Evolutionary conservation across 495 filamentous ascomycete genomes (phyloP).

Genomic region (Pseudomonodictys pantanalensis): DNA sequence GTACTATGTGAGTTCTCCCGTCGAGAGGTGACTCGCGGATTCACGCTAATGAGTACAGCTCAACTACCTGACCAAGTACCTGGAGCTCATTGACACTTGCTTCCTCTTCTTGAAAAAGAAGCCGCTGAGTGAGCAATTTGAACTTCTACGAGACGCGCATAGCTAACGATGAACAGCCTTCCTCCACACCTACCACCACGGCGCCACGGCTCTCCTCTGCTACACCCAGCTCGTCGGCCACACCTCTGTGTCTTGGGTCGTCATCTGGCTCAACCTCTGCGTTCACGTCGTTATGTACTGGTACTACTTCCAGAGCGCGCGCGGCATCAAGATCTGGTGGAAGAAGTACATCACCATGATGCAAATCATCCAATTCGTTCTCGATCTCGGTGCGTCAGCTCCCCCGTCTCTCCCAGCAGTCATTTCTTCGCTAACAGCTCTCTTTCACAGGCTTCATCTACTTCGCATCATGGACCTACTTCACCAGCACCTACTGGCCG

Average conservation of each 20-base stretch:
- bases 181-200: slow-evolving; percentile 84
- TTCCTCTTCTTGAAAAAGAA: slow-evolving; percentile 88
- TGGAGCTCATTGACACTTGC: slow-evolving; percentile 75
- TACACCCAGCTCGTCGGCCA: slow-evolving; percentile 77
- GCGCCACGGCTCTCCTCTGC: slow-evolving; percentile 79
- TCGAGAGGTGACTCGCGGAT: neutral
- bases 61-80: slow-evolving; percentile 81
- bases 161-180: slow-evolving; percentile 53
- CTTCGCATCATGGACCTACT: slow-evolving; percentile 48
- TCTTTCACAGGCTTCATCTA: slow-evolving; percentile 49
- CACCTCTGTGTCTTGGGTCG: slow-evolving; percentile 76
- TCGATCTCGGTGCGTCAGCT: slow-evolving; percentile 65
- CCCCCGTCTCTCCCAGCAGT: neutral
- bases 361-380: slow-evolving; percentile 78
- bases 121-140: slow-evolving; percentile 61
- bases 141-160: neutral
- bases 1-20: slow-evolving; percentile 65
- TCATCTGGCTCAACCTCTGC: slow-evolving; percentile 71
- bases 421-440: slow-evolving; percentile 1
- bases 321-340: slow-evolving; percentile 82
- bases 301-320: slow-evolving; percentile 81
- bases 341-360: slow-evolving; percentile 87
- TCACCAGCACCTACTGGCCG: slow-evolving; percentile 83
- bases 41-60: slow-evolving; percentile 54
- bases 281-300: slow-evolving; percentile 74